Evolutionary conservation across 1,284 basidiomycete genomes (phyloP).

Genomic region (Austroboletus sp.): DNA sequence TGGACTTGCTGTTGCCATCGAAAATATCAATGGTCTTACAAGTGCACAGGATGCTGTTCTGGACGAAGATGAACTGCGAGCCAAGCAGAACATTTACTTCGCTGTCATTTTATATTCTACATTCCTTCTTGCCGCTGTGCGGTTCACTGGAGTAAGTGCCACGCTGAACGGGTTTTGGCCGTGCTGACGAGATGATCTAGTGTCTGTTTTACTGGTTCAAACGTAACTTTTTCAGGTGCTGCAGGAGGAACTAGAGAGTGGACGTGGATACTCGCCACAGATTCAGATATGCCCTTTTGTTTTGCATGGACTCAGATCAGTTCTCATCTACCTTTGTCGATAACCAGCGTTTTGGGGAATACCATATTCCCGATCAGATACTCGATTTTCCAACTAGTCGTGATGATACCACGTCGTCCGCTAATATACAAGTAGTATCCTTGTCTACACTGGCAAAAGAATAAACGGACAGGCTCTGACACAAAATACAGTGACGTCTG

Average conservation of each 20-base stretch:
- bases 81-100: conserved; percentile 76
- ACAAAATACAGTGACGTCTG: conserved; percentile 10
- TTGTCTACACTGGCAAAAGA: conserved; percentile 19
- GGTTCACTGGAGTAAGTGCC: conserved; percentile 73
- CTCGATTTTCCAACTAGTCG: conserved; percentile 22
- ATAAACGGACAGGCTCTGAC: conserved; percentile 24
- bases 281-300: conserved; percentile 13
- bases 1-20: conserved; percentile 72
- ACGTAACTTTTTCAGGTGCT: conserved; percentile 76
- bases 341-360: conserved; percentile 16
- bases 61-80: conserved; percentile 44
- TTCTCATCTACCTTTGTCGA: conserved; percentile 33
- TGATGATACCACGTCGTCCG: conserved; percentile 11
- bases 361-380: conserved; percentile 19
- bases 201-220: conserved; percentile 79
- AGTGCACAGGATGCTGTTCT: conserved; percentile 37
- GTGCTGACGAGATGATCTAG: conserved; percentile 35
- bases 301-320: conserved; percentile 26
- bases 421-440: conserved; percentile 15
- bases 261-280: background rate
- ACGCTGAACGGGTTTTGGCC: background rate
- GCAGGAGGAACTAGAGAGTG: conserved; percentile 55
- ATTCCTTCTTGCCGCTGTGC: conserved; percentile 72
- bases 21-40: conserved; percentile 74
- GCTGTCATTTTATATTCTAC: conserved; percentile 84